phyloP scores from a whole-genome alignment of 208 protist species.

The Crithidia sp. region DNA sequence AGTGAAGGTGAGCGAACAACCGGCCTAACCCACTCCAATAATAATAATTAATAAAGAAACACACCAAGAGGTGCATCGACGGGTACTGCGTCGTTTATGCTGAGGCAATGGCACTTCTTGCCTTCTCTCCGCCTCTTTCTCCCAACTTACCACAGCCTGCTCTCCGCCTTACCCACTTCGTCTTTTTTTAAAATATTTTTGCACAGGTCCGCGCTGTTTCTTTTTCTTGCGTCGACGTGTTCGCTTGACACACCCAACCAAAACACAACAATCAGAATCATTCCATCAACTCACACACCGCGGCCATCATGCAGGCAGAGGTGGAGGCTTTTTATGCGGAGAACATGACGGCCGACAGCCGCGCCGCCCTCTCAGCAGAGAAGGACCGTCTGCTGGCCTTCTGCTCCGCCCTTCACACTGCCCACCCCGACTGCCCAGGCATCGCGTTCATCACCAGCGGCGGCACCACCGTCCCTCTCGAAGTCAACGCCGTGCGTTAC shows the following conservation, averaged over 20 bases:
- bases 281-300: neutral
- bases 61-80: no score
- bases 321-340: constrained; percentile 61
- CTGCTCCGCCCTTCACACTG: constrained; percentile 18
- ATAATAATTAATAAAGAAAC: no score
- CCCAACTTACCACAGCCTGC: no score
- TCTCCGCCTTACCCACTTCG: no score
- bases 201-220: no score
- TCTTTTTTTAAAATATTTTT: no score
- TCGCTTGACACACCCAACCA: neutral
- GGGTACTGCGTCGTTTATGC: no score
- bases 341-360: constrained; percentile 45
- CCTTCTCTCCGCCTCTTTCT: no score
- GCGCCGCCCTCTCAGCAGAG: constrained; percentile 37
- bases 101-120: no score
- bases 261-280: neutral
- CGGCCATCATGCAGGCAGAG: constrained; percentile 17
- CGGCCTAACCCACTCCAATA: no score
- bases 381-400: constrained; percentile 38
- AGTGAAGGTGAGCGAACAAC: no score
- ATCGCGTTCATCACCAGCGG: constrained; percentile 84
- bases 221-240: no score
- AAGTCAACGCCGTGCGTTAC: constrained; percentile 86
- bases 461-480: constrained; percentile 77
- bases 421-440: constrained; percentile 39